Evolutionary conservation across 176 grass and related monocot species (phyloP), one percentile per base, ranked within the genome.

Genomic region (Carex cristatella): DNA sequence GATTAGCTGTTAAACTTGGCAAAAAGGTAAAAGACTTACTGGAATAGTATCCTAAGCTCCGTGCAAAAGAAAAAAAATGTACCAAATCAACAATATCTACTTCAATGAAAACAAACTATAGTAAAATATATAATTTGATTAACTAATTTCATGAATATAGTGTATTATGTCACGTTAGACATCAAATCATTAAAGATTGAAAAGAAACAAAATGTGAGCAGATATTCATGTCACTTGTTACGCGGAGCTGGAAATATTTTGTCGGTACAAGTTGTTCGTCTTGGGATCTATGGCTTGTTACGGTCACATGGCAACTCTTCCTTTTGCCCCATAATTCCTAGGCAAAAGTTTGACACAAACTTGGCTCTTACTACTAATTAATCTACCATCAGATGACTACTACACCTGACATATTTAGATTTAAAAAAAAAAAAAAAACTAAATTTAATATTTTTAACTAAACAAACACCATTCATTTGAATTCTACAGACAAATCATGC

Each of bases 281-380:
- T 83, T 83, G 19, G 40, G 38, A 83, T 83, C 42, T 66, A 83
- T 63, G 61, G 57, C 27, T 64, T 38, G 13, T 51, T 67, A 68
- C 40, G 7, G 10, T 83, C 81, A 83, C 62, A 83, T 83, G 81
- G 33, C 27, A 83, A 69, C 81, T 32, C 27, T 83, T 37, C 61
- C n/a, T 82, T 82, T 82, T 82, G 80, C 80, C 35, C 61, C 80
- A 67, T 44, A 46, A 11, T 83, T 83, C 44, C 19, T 31, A 10
- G 81, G 64, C 62, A 83, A 83, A 53, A 66, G n/a, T 18, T 82
- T 51, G 37, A 82, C 48, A 33, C 32, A 61, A 63, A 0, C 79
- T 81, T 79, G 48, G 58, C 30, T 18, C n/a, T 61, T 60, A 44
- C 53, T 35, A 7, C 30, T 61, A 80, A 15, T 18, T 42, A 69